These are phyloP conservation scores for Arctostaphylos glauca DNA, from an alignment of 148 eudicot species.

Conservation along the genomic window DNA sequence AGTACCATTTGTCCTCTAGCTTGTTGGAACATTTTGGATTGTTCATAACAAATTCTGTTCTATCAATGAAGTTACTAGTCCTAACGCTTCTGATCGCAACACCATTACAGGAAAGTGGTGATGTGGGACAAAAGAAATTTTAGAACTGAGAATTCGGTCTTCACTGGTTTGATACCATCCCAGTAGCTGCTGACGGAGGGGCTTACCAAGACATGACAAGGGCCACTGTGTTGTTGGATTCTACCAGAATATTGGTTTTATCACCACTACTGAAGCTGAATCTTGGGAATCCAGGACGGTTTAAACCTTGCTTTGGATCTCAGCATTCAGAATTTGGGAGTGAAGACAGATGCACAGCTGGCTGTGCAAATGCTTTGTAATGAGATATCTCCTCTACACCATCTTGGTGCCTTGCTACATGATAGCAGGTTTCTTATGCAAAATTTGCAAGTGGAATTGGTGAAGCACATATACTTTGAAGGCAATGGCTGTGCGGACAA, in stretches of 20 bases:
- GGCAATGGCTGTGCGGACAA: neutral
- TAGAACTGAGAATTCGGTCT: too few relatives aligned
- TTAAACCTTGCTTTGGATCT: conserved; percentile 1
- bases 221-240: neutral
- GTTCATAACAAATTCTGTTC: too few relatives aligned
- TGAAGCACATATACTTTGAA: neutral
- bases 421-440: neutral
- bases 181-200: too few relatives aligned
- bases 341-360: neutral
- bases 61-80: too few relatives aligned
- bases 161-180: too few relatives aligned
- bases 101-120: too few relatives aligned
- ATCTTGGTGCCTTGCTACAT: neutral
- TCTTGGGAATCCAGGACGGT: neutral
- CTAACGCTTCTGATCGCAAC: too few relatives aligned
- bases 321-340: neutral
- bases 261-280: neutral
- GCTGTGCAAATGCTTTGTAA: neutral
- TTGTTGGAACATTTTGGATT: too few relatives aligned
- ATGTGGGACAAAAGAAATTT: too few relatives aligned
- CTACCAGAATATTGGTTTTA: neutral
- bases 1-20: too few relatives aligned
- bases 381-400: neutral
- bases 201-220: neutral
- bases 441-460: neutral